Evolutionary conservation across 1,284 basidiomycete species (phyloP).

Genomic region (Hemileccinum hortonii): DNA sequence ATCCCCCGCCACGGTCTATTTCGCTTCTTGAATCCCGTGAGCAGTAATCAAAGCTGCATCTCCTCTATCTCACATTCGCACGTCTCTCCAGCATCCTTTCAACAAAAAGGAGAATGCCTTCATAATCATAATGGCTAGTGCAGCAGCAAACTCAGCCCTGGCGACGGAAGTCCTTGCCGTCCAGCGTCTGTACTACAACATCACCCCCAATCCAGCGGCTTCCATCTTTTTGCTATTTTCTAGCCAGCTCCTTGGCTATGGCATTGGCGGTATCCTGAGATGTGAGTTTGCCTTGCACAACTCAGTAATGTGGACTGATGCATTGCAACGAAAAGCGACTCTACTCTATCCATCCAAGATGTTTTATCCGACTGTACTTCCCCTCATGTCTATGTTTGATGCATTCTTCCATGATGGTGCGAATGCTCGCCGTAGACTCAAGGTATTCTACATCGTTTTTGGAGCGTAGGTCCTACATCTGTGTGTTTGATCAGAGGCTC

Average conservation of each 20-base stretch:
- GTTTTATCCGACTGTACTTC: slow-evolving; percentile 54
- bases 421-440: slow-evolving; percentile 44
- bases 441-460: slow-evolving; percentile 53
- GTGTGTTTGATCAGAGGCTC: background rate
- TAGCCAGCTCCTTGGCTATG: slow-evolving; percentile 60
- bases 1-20: slow-evolving; percentile 50
- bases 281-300: slow-evolving; percentile 30
- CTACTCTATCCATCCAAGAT: slow-evolving; percentile 69
- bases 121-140: slow-evolving; percentile 67
- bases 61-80: slow-evolving; percentile 13
- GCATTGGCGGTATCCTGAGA: slow-evolving; percentile 61
- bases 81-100: slow-evolving; percentile 39
- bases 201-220: slow-evolving; percentile 50
- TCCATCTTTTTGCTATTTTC: slow-evolving; percentile 60
- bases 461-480: slow-evolving; percentile 26
- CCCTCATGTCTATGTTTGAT: slow-evolving; percentile 45
- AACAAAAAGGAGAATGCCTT: slow-evolving; percentile 57
- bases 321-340: slow-evolving; percentile 33
- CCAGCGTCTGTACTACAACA: slow-evolving; percentile 55
- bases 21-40: slow-evolving; percentile 57
- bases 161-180: slow-evolving; percentile 68
- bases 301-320: background rate
- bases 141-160: slow-evolving; percentile 62
- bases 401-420: slow-evolving; percentile 51
- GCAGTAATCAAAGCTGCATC: slow-evolving; percentile 14